Evolutionary conservation across 2,329 filamentous ascomycete species (phyloP), one percentile per base, ranked within the genome.

Genomic region (Elsinoe australis): DNA sequence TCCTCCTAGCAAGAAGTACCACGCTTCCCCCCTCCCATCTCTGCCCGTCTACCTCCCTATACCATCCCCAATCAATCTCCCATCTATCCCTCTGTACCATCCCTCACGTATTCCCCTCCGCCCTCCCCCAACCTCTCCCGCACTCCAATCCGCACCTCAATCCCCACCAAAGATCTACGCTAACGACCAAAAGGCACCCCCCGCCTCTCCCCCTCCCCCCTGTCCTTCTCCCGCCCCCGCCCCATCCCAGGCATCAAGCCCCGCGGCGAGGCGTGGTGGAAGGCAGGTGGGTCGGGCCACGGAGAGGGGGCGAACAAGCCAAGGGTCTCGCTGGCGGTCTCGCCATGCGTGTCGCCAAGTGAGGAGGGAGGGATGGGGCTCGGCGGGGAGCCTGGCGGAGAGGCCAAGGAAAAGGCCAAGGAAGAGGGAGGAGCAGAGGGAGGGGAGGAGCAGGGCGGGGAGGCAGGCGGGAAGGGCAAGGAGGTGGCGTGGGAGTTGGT

Each of bases 141-240:
- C 17, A 12, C 9, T 26, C 12, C 35, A 6, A n/a, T 19, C 21
- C 35, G 9, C 18, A 10, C 17, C 4, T 17, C 34, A 10, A 38
- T 19, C 14, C 34, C 18, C 6, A 18, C 6, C 14, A 7, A 17
- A 35, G 6, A 17, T 22, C 35, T n/a, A 35, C 5, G 18, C 12
- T 22, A 39, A 19, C 28, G n/a, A 39, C 35, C 35, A 24, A 3
- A 36, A 29, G 49, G 55, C 6, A 51, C 53, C 15, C 51, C 53
- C 17, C 49, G 51, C 32, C 55, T 52, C 39, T 53, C 52, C 28
- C 56, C 52, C 7, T 58, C 57, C n/a, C 58, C 58, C 1, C 54
- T 54, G 17, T 59, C 53, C 51, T 61, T 61, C 50, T 60, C 57
- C 5, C 54, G 53, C 21, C 56, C 50, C 2, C 46, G 49, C 15